Evolutionary conservation across 371 early-diverging fungal species (phyloP).

Genomic region (Smittium mucronatum): DNA sequence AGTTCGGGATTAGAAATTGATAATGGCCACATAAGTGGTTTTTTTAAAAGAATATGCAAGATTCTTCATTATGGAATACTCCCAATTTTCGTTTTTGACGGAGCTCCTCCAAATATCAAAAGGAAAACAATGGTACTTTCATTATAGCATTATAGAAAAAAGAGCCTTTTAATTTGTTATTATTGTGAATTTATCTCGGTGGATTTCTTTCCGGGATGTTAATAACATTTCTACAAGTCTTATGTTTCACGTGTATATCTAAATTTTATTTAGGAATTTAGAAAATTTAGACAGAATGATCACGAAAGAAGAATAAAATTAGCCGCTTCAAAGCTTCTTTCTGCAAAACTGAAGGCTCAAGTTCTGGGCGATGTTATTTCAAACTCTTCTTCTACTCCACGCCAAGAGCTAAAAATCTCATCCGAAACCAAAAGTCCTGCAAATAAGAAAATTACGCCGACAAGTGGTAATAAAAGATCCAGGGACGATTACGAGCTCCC

Average conservation of each 20-base stretch:
- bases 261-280: too few relatives aligned
- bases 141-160: too few relatives aligned
- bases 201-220: too few relatives aligned
- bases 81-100: slow-evolving; percentile 95
- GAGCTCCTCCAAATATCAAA: slow-evolving; percentile 76
- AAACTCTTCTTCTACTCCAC: not conserved
- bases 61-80: slow-evolving; percentile 78
- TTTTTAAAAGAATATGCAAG: slow-evolving; percentile 86
- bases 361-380: slow-evolving; percentile 11
- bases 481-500: slow-evolving; percentile 69
- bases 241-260: too few relatives aligned
- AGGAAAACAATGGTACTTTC: slow-evolving; percentile 48
- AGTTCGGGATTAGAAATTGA: slow-evolving; percentile 63
- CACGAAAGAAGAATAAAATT: slow-evolving; percentile 30
- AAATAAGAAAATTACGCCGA: slow-evolving; percentile 17
- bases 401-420: not conserved
- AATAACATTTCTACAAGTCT: too few relatives aligned
- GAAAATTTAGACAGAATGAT: slow-evolving; percentile 6
- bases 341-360: slow-evolving; percentile 51
- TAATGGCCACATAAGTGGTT: slow-evolving; percentile 83
- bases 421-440: not conserved
- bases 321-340: slow-evolving; percentile 72
- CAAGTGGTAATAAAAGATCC: slow-evolving; percentile 32
- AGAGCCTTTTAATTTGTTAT: too few relatives aligned
- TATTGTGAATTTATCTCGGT: too few relatives aligned